Base-by-base conservation (phyloP, 441 rosid genomes). In the Breynia disticha region DNA sequence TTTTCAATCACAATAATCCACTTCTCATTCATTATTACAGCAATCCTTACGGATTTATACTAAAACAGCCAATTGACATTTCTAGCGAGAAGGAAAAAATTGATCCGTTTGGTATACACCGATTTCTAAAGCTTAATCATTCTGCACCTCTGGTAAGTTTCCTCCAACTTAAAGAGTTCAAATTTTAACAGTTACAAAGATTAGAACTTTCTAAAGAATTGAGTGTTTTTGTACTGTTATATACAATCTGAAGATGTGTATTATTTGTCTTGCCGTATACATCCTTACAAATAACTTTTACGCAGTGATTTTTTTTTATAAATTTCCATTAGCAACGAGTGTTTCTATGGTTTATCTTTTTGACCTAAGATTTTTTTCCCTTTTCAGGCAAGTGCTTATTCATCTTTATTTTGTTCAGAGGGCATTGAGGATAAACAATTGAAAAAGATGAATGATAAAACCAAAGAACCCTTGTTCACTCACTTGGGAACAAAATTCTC, bases 371-470 rank as follows among this genome's bases (percentile, higher is more conserved):
- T 20, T 24, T 19, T 39, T 28, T 28, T 42, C 14, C 20, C 22
- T 20, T 61, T 52, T 37, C 68, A 75, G 73, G 67, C 46, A 37
- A 71, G 76, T 53, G 76, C 76, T 9, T 71, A 71, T 52, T 44
- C 79, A 4, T 60, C 76, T 20, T 48, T 67, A n/a, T 22, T 19
- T 15, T 11, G 15, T 22, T 39, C 52, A 48, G 28, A 13, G 16
- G 68, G 59, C 38, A 50, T 65, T 28, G 71, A 57, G 21, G 65
- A 66, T 3, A 55, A 41, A 42, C 67, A 70, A 16, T 57, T 44
- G 58, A 67, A 49, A 48, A 69, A 55, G 60, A 74, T 74, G 71
- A 47, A 67, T 43, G 54, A 46, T 8, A 14, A 52, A 0, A 71
- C 58, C 12, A 46, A 15, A 15, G 76, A 74, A 55, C 76, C 79